phyloP scores from a whole-genome alignment of 179 eudicot genomes.

The Heliamphora pulchella region DNA sequence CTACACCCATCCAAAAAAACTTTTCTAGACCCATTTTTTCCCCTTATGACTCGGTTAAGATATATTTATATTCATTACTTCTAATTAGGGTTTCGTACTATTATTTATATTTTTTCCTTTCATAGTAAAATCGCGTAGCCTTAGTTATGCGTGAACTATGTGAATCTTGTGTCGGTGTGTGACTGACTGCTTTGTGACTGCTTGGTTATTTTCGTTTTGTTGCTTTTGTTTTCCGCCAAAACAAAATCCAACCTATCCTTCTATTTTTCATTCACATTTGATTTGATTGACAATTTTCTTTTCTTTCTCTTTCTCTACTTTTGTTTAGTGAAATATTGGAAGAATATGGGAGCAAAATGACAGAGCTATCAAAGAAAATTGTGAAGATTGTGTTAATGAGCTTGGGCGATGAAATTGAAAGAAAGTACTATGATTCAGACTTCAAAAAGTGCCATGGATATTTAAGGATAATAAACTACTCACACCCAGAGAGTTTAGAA shows the following conservation, averaged over 20 bases:
- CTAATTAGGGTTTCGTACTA: no score
- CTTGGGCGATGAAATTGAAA: conserved; percentile 41
- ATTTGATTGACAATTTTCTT: background rate
- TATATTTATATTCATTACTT: no score
- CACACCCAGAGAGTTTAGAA: conserved; percentile 25
- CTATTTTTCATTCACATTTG: background rate
- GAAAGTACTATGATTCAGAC: conserved; percentile 30
- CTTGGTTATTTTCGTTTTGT: no score
- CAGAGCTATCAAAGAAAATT: conserved; percentile 37
- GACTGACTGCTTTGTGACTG: no score
- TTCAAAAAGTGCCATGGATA: conserved; percentile 47
- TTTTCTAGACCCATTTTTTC: no score
- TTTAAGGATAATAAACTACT: conserved; percentile 45
- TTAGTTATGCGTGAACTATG: no score
- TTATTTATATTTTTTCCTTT: no score
- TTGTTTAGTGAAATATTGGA: conserved; percentile 31
- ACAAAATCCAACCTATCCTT: background rate
- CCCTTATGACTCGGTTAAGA: no score
- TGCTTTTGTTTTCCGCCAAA: no score
- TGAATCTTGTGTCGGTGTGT: no score
- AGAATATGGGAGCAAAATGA: conserved; percentile 46
- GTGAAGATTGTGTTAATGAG: conserved; percentile 34
- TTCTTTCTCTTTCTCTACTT: conserved; percentile 4
- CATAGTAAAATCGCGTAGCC: no score
- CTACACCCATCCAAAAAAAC: no score